Conservation (phyloP, 2,329 filamentous ascomycete genomes). For the Albifimbria verrucaria region DNA sequence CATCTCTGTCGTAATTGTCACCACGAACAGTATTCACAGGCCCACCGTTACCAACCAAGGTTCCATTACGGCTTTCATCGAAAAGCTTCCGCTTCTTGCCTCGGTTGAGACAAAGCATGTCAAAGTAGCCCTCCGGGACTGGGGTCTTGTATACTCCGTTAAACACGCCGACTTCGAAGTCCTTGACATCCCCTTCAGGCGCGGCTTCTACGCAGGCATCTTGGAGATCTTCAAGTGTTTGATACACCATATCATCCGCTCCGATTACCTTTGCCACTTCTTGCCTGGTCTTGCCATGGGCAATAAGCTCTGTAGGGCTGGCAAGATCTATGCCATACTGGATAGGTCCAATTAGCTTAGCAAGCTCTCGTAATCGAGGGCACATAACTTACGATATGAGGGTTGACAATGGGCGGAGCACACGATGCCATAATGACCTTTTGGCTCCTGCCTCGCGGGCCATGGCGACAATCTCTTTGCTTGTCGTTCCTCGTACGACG, state of each 20-base stretch:
- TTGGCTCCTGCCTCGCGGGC: too few species aligned
- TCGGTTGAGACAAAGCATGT: slow-evolving; percentile 60
- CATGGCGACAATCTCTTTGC: too few species aligned
- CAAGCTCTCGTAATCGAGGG: slow-evolving; percentile 58
- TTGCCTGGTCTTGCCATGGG: slow-evolving; percentile 29
- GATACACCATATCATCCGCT: slow-evolving; percentile 2
- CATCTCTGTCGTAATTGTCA: not conserved
- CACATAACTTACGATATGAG: too few species aligned
- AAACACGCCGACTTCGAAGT: slow-evolving; percentile 92
- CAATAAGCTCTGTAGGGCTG: slow-evolving; percentile 26
- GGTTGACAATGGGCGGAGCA: too few species aligned
- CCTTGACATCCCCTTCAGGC: slow-evolving; percentile 30
- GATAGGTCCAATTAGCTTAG: slow-evolving; percentile 29
- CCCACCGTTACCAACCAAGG: slow-evolving; percentile 20
- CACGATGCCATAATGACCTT: too few species aligned
- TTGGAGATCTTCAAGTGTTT: not conserved
- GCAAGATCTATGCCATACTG: not conserved
- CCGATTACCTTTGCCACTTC: slow-evolving; percentile 40
- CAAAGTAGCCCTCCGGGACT: slow-evolving; percentile 77
- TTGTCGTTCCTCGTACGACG: slow-evolving; percentile 73
- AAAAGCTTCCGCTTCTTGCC: slow-evolving; percentile 42
- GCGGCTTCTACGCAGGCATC: not conserved
- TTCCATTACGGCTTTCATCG: not conserved
- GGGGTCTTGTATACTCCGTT: slow-evolving; percentile 82
- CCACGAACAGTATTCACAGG: slow-evolving; percentile 55